Evolutionary conservation across 305 asterid species (phyloP).

Genomic region (Rubia balearica): DNA sequence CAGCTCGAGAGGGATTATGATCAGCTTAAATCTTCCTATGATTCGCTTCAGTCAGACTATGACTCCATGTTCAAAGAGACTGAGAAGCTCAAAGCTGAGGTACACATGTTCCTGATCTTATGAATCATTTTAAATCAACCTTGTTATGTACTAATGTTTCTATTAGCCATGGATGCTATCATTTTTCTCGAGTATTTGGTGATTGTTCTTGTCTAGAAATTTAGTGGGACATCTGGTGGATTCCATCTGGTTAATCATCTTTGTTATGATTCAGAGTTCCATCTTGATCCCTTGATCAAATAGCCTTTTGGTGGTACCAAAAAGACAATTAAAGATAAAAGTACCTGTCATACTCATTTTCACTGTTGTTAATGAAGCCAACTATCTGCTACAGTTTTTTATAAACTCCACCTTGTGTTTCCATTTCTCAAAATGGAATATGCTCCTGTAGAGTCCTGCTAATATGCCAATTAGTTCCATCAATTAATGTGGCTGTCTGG

Average conservation of each 20-base stretch:
- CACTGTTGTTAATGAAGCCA: conserved; percentile 13
- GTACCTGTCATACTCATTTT: conserved; percentile 18
- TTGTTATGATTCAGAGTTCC: conserved; percentile 8
- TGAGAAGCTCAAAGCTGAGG: conserved; percentile 87
- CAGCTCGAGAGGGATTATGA: conserved; percentile 87
- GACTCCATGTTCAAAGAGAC: conserved; percentile 71
- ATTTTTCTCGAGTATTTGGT: not conserved
- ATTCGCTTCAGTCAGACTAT: conserved; percentile 60
- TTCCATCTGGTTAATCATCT: conserved; percentile 4
- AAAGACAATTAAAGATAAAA: conserved; percentile 2
- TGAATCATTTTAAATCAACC: not conserved
- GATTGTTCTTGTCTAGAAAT: not conserved
- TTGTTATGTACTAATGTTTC: not conserved
- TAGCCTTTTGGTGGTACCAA: conserved; percentile 42
- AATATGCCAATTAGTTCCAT: not conserved
- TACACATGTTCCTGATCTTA: conserved; percentile 16
- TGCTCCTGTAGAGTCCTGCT: conserved; percentile 16
- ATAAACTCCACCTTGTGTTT: conserved; percentile 31
- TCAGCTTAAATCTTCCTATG: conserved; percentile 76
- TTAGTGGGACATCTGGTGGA: not conserved
- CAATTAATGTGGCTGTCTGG: not conserved
- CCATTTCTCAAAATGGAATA: conserved; percentile 24
- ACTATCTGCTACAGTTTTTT: conserved; percentile 17
- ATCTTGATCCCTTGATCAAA: conserved; percentile 24
- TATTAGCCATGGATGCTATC: not conserved